phyloP scores from a whole-genome alignment of 192 early-diverging fungal species.

The Coemansia sp. region DNA sequence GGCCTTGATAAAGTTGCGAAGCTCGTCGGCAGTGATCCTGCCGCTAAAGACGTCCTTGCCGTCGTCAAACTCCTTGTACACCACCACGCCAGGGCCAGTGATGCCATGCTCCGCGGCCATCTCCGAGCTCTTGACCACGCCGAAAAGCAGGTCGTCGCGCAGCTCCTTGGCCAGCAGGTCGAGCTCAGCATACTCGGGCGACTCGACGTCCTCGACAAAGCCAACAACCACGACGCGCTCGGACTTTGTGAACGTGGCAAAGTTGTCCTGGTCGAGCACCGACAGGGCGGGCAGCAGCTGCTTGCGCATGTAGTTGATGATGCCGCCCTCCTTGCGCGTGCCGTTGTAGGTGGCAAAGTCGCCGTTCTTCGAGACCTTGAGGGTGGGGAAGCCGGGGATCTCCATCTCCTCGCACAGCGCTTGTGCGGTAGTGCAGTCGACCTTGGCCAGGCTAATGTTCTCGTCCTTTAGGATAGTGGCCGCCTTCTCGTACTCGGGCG shows the following conservation, averaged over 20 bases:
- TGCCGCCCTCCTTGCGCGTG: conserved; percentile 81
- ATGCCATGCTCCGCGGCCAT: conserved; percentile 60
- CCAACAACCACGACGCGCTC: conserved; percentile 93
- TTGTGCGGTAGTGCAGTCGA: conserved; percentile 93
- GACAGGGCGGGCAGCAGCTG: conserved; percentile 85
- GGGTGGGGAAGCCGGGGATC: conserved; percentile 90
- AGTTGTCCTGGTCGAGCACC: conserved; percentile 65
- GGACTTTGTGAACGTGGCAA: conserved; percentile 76
- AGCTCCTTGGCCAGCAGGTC: conserved; percentile 73
- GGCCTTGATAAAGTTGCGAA: conserved; percentile 75
- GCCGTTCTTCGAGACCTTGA: conserved; percentile 88
- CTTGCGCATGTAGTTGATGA: conserved; percentile 95
- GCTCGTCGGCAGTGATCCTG: conserved; percentile 58
- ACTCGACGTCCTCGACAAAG: conserved; percentile 67
- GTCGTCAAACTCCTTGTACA: conserved; percentile 95
- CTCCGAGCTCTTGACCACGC: conserved; percentile 69
- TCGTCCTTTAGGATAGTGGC: conserved; percentile 82
- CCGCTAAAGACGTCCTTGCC: conserved; percentile 74
- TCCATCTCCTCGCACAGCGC: conserved; percentile 82
- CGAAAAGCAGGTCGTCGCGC: conserved; percentile 90
- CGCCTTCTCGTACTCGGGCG: conserved; percentile 93
- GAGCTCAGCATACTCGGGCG: conserved; percentile 68
- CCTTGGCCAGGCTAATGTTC: conserved; percentile 86
- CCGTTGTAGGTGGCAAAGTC: conserved; percentile 79
- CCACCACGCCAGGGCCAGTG: conserved; percentile 67